Base-by-base conservation (phyloP, 2,329 filamentous ascomycete species). In the Akanthomyces lecanii region DNA sequence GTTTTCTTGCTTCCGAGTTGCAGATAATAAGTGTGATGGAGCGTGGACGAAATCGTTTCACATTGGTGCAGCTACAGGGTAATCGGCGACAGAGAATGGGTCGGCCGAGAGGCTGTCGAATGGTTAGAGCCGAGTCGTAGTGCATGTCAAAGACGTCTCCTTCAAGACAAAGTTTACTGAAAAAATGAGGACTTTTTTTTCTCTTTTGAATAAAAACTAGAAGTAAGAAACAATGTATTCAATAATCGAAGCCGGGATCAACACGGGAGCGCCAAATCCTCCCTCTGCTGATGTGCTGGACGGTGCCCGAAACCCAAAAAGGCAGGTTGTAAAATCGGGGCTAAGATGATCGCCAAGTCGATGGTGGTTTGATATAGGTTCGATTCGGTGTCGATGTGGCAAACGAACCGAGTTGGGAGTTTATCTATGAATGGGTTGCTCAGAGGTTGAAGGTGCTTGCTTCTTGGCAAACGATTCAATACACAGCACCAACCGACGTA, bases 241-340 rank as follows among this genome's bases (percentile, higher is more conserved):
- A 45, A 30, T 12, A 7, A 2, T 0, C 12, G 16, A 25, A 5
- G 4, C 12, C 38, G 25, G 25, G 53, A 38, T 47, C 44, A 50
- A 38, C 44, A n/a, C 14, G 44, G 33, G n/a, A 8, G 12, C 1
- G 30, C 25, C n/a, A 7, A 21, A n/a, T 28, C n/a, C 25, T n/a
- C n/a, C 12, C 25, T 5, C 12, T 30, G 18, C 14, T 33, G 18
- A 12, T 16, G 33, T 25, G 30, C 21, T n/a, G 28, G 16, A 6
- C n/a, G 21, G 21, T 56, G 38, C 2, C 12, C 5, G 40, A 14
- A 36, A 8, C 57, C 48, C 5, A 36, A 45, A 61, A 6, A 61
- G 57, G 57, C 47, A 61, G 47, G 47, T 61, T 44, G 48, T 45
- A 61, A 53, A 23, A 52, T 53, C 48, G 57, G 57, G 48, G 38